Base-by-base conservation (phyloP, 2,329 filamentous ascomycete species). In the Acrocalymma vagum region DNA sequence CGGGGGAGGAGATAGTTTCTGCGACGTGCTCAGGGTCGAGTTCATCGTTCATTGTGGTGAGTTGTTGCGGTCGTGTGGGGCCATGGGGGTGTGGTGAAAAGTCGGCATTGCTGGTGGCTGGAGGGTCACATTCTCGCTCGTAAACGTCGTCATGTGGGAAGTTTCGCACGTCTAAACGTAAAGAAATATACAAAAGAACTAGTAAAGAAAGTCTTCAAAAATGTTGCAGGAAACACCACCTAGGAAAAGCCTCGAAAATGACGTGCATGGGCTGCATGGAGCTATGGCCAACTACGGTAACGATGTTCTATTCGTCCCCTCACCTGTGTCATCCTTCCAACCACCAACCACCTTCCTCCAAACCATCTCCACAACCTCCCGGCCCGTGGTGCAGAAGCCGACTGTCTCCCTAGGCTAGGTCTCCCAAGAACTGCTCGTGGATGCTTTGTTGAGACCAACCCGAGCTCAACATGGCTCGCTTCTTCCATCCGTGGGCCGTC, bases 401-500 rank as follows among this genome's bases (percentile, higher is more conserved):
- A n/a, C n/a, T n/a, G n/a, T n/a, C n/a, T n/a, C n/a, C n/a, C 32
- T 33, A 34, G 27, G 34, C 31, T 17, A 27, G 27, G 17, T 32
- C 43, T 39, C 24, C 20, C 30, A n/a, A 29, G 38, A 50, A 27
- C 40, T 45, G 38, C 31, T n/a, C n/a, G n/a, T 29, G 17, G 21
- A 29, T 31, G 30, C 41, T 42, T 38, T 41, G 40, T 42, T 48
- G n/a, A n/a, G 45, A 45, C 38, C 42, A 44, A 28, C 36, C 29
- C 22, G 37, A 33, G 51, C 47, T 41, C 45, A 26, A 22, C 41
- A 70, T 70, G 66, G 63, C 60, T 49, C 65, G 63, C 43, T 57
- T 59, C 29, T 99, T 97, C 72, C 84, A 83, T 47, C 88, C 90
- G 18, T 78, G 83, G 51, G 86, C 90, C 34, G 93, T 97, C 43